These are phyloP conservation scores for Yarrowia deformans DNA, from an alignment of 805 yeast species.

Conservation along the genomic window DNA sequence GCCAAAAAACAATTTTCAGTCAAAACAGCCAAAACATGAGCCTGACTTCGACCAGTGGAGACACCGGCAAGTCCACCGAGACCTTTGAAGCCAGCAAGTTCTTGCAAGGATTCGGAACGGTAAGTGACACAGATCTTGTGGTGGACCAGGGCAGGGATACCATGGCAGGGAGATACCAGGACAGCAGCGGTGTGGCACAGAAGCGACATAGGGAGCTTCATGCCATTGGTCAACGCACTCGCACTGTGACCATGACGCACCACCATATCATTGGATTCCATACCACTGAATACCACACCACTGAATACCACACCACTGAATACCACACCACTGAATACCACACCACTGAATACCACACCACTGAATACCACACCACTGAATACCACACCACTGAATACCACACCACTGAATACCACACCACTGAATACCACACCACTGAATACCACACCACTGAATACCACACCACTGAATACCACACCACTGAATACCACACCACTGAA, in stretches of 20 bases:
- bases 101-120: constrained; percentile 18
- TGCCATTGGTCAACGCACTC: too few relatives aligned
- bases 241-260: too few relatives aligned
- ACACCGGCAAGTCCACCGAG: constrained; percentile 18
- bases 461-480: neutral
- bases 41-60: constrained; percentile 20
- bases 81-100: constrained; percentile 34
- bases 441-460: neutral
- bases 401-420: neutral
- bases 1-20: too few relatives aligned
- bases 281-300: neutral
- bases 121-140: neutral
- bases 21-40: neutral
- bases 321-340: neutral
- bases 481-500: neutral
- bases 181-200: neutral
- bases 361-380: neutral
- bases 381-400: neutral
- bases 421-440: neutral
- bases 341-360: constrained; percentile 1
- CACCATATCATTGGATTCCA: too few relatives aligned
- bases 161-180: neutral
- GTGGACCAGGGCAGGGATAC: neutral
- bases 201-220: neutral
- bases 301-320: neutral